These are phyloP conservation scores for Myxozyma neglecta DNA, from an alignment of 805 yeast species.

Conservation along the genomic window DNA sequence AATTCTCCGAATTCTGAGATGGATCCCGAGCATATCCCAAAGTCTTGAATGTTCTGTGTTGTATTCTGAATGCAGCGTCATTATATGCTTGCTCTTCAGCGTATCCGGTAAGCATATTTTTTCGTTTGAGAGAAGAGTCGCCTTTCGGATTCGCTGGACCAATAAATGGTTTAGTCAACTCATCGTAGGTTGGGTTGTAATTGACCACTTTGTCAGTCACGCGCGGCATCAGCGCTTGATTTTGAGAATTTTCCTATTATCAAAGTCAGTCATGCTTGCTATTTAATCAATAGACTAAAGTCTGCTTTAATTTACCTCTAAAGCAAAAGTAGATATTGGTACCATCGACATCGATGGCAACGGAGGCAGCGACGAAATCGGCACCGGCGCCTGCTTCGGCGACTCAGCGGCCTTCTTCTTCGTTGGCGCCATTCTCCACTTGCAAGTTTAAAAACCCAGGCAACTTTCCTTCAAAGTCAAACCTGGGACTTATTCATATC, in stretches of 20 bases:
- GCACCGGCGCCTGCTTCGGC: slow-evolving; percentile 2
- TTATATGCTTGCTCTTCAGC: slow-evolving; percentile 44
- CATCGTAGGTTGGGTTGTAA: slow-evolving; percentile 31
- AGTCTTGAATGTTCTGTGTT: slow-evolving; percentile 44
- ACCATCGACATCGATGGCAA: slow-evolving; percentile 20
- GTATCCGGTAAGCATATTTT: slow-evolving; percentile 37
- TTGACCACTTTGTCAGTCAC: slow-evolving; percentile 24
- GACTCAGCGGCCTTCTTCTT: background rate
- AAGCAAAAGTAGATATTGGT: slow-evolving; percentile 24
- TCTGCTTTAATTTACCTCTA: slow-evolving; percentile 6
- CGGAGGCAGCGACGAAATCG: slow-evolving; percentile 21
- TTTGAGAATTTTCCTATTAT: slow-evolving; percentile 2
- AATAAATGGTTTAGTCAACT: slow-evolving; percentile 24
- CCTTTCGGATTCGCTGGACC: slow-evolving; percentile 29
- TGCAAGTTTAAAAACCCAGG: background rate
- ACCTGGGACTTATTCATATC: too few species aligned
- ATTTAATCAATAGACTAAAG: too few species aligned
- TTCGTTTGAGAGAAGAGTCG: slow-evolving; percentile 34
- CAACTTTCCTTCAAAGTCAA: background rate
- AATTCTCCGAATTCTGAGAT: slow-evolving; percentile 14
- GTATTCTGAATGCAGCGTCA: slow-evolving; percentile 45
- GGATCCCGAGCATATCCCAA: slow-evolving; percentile 41
- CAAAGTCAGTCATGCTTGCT: background rate
- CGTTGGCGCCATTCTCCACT: background rate
- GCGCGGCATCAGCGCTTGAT: slow-evolving; percentile 27